Percentiles rank a stretch among this genome's conserved stretches.
Conservation (phyloP, 2,329 filamentous ascomycete species). For the Aspergillus fumigatiaffinis region DNA sequence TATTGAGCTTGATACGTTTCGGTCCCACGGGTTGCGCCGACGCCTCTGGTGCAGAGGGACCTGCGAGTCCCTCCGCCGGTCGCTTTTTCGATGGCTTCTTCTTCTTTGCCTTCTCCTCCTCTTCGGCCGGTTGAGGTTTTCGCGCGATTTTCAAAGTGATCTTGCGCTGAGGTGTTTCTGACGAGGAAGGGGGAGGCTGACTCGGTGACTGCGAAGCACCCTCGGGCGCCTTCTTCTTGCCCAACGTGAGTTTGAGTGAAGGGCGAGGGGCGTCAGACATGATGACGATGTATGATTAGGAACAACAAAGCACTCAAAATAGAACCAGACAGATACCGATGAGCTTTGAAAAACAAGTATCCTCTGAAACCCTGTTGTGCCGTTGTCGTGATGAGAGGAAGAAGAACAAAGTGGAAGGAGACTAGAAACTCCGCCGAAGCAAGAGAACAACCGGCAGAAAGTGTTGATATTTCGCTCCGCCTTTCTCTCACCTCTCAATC, state of each 20-base stretch:
- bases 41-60: conserved; percentile 18
- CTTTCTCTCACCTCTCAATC: neutral
- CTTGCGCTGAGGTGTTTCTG: conserved; percentile 32
- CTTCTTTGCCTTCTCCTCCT: conserved; percentile 28
- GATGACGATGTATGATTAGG: conserved; percentile 4
- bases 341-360: neutral
- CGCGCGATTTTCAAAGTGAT: conserved; percentile 40
- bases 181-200: conserved; percentile 16
- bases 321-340: neutral
- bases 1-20: conserved; percentile 39
- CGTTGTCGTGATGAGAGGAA: neutral
- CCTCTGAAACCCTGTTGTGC: neutral
- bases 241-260: conserved; percentile 41
- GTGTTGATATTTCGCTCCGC: conserved; percentile 1
- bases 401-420: neutral
- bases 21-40: conserved; percentile 23
- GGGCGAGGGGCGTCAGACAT: conserved; percentile 36
- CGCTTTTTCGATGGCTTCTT: conserved; percentile 40
- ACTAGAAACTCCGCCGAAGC: neutral
- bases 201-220: conserved; percentile 17
- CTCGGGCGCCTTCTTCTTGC: conserved; percentile 34
- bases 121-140: conserved; percentile 20
- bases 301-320: neutral
- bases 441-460: neutral
- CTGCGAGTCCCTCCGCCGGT: conserved; percentile 28